Conservation (phyloP, 2,329 filamentous ascomycete species). For the Calonectria leucothoes region DNA sequence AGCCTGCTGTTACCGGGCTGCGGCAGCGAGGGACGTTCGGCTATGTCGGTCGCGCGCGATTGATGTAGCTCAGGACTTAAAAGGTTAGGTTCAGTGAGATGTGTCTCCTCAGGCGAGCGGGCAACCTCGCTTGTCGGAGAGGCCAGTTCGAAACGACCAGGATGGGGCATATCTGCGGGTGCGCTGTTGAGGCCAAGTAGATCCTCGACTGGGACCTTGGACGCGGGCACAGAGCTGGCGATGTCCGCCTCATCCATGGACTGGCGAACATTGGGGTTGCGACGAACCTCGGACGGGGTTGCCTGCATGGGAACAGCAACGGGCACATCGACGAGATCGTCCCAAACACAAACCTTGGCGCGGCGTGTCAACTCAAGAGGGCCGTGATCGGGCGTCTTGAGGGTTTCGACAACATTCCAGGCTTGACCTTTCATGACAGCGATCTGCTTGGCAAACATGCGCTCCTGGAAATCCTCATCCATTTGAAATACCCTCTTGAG, state of each 20-base stretch:
- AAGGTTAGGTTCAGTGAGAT: slow-evolving; percentile 35
- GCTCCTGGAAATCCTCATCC: slow-evolving; percentile 96
- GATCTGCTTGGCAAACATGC: slow-evolving; percentile 98
- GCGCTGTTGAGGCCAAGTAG: slow-evolving; percentile 75
- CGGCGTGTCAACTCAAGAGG: slow-evolving; percentile 92
- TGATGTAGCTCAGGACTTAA: slow-evolving; percentile 27
- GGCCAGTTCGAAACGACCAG: slow-evolving; percentile 78
- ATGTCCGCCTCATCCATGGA: slow-evolving; percentile 91
- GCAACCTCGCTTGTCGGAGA: slow-evolving; percentile 55
- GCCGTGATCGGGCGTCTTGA: slow-evolving; percentile 92
- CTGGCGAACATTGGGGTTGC: slow-evolving; percentile 63
- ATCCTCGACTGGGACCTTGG: slow-evolving; percentile 63
- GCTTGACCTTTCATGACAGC: slow-evolving; percentile 99
- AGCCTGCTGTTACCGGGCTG: slow-evolving; percentile 35
- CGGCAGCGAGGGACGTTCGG: slow-evolving; percentile 36
- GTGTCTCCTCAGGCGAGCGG: slow-evolving; percentile 52
- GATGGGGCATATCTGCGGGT: slow-evolving; percentile 76
- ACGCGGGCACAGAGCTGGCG: slow-evolving; percentile 50
- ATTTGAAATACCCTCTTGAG: slow-evolving; percentile 89
- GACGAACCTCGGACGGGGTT: slow-evolving; percentile 85
- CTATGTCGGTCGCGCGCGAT: slow-evolving; percentile 28
- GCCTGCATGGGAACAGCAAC: slow-evolving; percentile 90
- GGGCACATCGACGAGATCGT: slow-evolving; percentile 95
- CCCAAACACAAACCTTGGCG: slow-evolving; percentile 95
- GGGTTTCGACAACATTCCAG: slow-evolving; percentile 98